Conservation (phyloP, 2,329 filamentous ascomycete genomes). For the Phaeosphaeriaceae sp. region DNA sequence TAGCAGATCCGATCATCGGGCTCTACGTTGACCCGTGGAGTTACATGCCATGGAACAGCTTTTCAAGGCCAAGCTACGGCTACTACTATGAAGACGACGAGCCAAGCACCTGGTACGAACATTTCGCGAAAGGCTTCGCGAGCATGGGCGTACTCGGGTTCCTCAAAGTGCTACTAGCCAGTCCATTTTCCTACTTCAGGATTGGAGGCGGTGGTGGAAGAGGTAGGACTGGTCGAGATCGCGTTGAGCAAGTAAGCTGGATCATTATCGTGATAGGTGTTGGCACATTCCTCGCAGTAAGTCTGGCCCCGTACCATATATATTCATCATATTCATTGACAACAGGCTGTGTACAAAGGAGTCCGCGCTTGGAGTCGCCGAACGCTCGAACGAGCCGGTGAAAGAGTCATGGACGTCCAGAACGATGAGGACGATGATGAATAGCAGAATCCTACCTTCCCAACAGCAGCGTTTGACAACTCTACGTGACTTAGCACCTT, state of each 20-base stretch:
- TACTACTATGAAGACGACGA: constrained; percentile 44
- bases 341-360: constrained; percentile 78
- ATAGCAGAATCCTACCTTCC: constrained; percentile 16
- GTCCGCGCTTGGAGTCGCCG: constrained; percentile 76
- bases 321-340: constrained; percentile 14
- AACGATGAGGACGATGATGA: constrained; percentile 64
- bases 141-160: constrained; percentile 87
- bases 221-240: constrained; percentile 71
- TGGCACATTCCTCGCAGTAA: constrained; percentile 76
- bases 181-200: constrained; percentile 78
- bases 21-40: constrained; percentile 78
- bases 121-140: constrained; percentile 90
- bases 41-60: constrained; percentile 46
- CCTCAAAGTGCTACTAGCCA: constrained; percentile 77
- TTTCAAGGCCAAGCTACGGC: constrained; percentile 21
- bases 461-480: neutral
- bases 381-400: constrained; percentile 77
- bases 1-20: constrained; percentile 91
- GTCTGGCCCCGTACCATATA: constrained; percentile 40
- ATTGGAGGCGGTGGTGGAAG: constrained; percentile 65
- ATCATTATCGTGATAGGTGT: constrained; percentile 81
- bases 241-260: constrained; percentile 81
- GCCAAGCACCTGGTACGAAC: constrained; percentile 72
- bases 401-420: constrained; percentile 83
- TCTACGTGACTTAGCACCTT: neutral